Base-by-base conservation (phyloP, 148 eudicot species). In the Cornus kousa region DNA sequence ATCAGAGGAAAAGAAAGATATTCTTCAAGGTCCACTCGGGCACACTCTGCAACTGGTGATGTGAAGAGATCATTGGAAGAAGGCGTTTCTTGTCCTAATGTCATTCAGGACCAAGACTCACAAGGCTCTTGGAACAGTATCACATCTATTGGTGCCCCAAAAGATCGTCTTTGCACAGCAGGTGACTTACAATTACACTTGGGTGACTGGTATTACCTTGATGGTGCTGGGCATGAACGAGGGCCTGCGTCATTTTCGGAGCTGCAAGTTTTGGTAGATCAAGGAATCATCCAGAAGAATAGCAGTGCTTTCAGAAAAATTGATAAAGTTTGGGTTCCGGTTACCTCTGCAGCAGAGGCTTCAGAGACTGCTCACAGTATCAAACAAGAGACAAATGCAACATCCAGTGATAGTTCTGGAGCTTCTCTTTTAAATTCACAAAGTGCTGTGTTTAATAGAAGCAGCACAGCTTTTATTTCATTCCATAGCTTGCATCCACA, bases 171-270 rank as follows among this genome's bases (percentile, higher is more conserved):
- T 78, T 92, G 89, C 81, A 91, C 88, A 9, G 83, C 59, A 65
- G 82, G 87, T 75, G 97, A 95, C 76, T 72, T 95, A 69, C 90
- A 90, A 70, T 81, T 95, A 84, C 93, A 93, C 83, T 62, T 87
- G 71, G 99, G 99, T 86, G 97, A 92, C 57, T 95, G 99, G 99
- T 93, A 81, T 82, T 95, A 86, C 77, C 93, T 93, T 79, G 99
- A 95, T 88, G 97, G 99, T 75, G 86, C 90, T 80, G 99, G 99
- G 74, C 97, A 87, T 90, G 99, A 92, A 83, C 88, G 72, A 73
- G 99, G 99, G 67, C 99, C 99, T 72, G 89, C 84, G 72, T 85
- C 89, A 48, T 88, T 84, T 82, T 83, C 88, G 1, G 90, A 87
- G 78, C 83, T 95, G 75, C 90, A 88, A 59, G 70, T 77, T 31